These are phyloP conservation scores for Rauvolfia tetraphylla DNA, from an alignment of 257 asterid genomes.

Conservation along the genomic window DNA sequence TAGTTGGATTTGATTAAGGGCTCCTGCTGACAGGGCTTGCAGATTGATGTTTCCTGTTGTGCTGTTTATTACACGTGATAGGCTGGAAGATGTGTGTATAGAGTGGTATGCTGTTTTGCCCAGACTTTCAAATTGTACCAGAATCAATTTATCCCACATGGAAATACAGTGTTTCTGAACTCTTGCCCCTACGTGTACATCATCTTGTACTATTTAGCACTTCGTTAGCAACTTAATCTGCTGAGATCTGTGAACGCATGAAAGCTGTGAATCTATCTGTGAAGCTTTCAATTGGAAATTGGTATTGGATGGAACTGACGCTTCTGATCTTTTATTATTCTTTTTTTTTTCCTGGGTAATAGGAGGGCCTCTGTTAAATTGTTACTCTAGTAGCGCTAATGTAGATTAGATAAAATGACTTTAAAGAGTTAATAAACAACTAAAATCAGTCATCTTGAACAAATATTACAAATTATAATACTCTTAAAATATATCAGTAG, in stretches of 20 bases:
- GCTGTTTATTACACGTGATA: neutral
- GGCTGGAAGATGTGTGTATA: constrained; percentile 3
- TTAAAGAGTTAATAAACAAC: too few species aligned
- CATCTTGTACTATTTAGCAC: neutral
- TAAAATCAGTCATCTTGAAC: too few species aligned
- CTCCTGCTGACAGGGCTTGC: neutral
- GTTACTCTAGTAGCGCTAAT: too few species aligned
- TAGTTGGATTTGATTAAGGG: neutral
- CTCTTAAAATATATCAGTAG: too few species aligned
- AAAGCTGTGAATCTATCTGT: neutral
- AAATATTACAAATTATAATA: too few species aligned
- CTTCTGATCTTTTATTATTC: too few species aligned
- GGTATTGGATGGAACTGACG: too few species aligned
- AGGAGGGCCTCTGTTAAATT: too few species aligned
- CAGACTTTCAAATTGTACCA: neutral
- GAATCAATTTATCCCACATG: constrained; percentile 6
- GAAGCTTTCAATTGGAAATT: too few species aligned
- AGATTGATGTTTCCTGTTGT: neutral
- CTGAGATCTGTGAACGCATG: neutral
- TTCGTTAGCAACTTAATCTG: neutral
- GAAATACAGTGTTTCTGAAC: neutral
- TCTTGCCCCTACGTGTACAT: neutral
- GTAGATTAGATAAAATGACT: too few species aligned
- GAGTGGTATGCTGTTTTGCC: constrained; percentile 8
- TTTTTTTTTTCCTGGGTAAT: too few species aligned